Conservation (phyloP, 495 filamentous ascomycete genomes). For the Letharia columbiana region DNA sequence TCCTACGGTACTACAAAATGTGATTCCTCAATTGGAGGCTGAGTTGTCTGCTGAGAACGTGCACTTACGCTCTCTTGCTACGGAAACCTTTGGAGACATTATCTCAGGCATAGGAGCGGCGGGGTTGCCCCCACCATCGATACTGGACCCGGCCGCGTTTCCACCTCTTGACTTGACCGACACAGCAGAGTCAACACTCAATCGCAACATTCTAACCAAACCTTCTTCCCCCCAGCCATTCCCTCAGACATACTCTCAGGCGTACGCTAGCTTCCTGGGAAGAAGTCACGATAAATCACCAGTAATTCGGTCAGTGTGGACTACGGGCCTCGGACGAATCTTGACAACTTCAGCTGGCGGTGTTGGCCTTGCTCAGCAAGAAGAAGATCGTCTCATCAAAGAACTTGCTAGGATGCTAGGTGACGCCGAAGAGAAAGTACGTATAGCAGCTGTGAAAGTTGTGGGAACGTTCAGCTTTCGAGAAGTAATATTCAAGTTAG, state of each 20-base stretch:
- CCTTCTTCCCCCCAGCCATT: slow-evolving; percentile 80
- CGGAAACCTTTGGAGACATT: slow-evolving; percentile 90
- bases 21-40: slow-evolving; percentile 88
- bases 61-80: slow-evolving; percentile 74
- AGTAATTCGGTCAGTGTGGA: slow-evolving; percentile 75
- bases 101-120: slow-evolving; percentile 84
- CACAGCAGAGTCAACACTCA: slow-evolving; percentile 40
- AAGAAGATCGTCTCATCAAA: slow-evolving; percentile 63
- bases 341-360: slow-evolving; percentile 75
- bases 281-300: slow-evolving; percentile 77
- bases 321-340: slow-evolving; percentile 74
- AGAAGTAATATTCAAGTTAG: slow-evolving; percentile 73
- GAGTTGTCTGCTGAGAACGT: slow-evolving; percentile 86
- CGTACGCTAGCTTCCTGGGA: slow-evolving; percentile 73
- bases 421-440: slow-evolving; percentile 84
- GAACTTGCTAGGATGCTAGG: slow-evolving; percentile 70
- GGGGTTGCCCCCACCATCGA: slow-evolving; percentile 63
- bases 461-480: slow-evolving; percentile 68
- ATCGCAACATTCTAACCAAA: slow-evolving; percentile 61
- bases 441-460: slow-evolving; percentile 74
- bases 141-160: slow-evolving; percentile 70
- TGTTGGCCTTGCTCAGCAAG: slow-evolving; percentile 67
- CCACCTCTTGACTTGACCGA: slow-evolving; percentile 62
- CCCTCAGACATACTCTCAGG: slow-evolving; percentile 61
- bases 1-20: slow-evolving; percentile 80